These are phyloP conservation scores for Oryza coarctata DNA, from an alignment of 176 grass and related monocot species.

Conservation along the genomic window DNA sequence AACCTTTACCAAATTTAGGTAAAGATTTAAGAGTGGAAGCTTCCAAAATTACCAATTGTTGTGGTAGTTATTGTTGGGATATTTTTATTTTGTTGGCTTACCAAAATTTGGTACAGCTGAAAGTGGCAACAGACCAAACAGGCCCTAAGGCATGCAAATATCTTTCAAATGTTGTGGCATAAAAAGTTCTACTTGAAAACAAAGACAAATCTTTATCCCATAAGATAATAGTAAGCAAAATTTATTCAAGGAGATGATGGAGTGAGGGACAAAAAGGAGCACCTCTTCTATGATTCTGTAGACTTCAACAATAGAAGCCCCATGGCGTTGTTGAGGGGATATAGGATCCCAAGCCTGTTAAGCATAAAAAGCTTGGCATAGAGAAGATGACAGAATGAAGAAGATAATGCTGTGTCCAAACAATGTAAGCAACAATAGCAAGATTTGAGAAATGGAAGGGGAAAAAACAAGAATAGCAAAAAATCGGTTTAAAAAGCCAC, in stretches of 20 bases:
- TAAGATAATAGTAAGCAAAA: neutral
- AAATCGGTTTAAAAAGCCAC: neutral
- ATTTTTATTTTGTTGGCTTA: neutral
- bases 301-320: constrained; percentile 90
- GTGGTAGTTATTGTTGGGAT: neutral
- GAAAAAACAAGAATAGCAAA: constrained; percentile 13
- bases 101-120: no score
- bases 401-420: constrained; percentile 26
- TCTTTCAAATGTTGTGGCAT: neutral
- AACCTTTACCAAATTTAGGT: neutral
- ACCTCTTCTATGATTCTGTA: constrained; percentile 99
- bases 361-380: constrained; percentile 31
- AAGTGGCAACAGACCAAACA: no score
- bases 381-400: constrained; percentile 12
- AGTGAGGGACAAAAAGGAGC: constrained; percentile 20
- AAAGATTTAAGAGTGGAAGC: neutral
- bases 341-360: constrained; percentile 90
- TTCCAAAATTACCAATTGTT: neutral
- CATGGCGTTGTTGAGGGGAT: constrained; percentile 96
- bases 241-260: constrained; percentile 4
- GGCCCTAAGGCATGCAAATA: constrained; percentile 2
- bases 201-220: neutral
- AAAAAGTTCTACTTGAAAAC: constrained; percentile 9
- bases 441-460: neutral
- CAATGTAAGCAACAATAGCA: constrained; percentile 10